Conservation (phyloP, 495 filamentous ascomycete genomes). For the Podospora conica region DNA sequence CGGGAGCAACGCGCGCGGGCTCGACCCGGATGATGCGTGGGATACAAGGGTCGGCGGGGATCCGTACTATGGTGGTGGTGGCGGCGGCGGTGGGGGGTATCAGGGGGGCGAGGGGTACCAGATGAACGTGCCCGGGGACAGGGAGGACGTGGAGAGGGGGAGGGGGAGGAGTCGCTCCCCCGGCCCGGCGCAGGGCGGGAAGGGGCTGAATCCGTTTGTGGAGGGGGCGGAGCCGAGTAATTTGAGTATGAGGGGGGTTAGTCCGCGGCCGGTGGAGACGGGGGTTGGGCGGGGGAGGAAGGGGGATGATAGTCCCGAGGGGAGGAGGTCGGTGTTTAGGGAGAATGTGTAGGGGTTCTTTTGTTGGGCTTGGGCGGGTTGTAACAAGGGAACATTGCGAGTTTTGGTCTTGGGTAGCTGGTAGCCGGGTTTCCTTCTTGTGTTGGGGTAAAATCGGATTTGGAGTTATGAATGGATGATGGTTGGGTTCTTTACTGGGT, state of each 20-base stretch:
- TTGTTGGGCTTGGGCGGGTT: neutral
- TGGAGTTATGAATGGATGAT: neutral
- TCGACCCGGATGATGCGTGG: constrained; percentile 72
- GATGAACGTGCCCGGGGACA: constrained; percentile 35
- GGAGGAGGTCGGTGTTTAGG: constrained; percentile 46
- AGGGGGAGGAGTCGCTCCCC: constrained; percentile 29
- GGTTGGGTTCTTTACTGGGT: neutral
- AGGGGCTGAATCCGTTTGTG: constrained; percentile 47
- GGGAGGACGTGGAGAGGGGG: constrained; percentile 28
- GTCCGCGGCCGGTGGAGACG: constrained; percentile 48
- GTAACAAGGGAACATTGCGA: neutral
- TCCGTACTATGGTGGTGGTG: constrained; percentile 37
- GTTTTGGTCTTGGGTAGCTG: neutral
- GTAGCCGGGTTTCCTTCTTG: neutral
- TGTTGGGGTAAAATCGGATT: neutral
- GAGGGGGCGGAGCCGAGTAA: constrained; percentile 51
- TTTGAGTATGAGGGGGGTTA: constrained; percentile 50
- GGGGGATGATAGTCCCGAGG: constrained; percentile 33
- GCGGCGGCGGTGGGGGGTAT: constrained; percentile 58
- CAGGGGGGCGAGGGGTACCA: constrained; percentile 34
- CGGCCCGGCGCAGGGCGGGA: constrained; percentile 8
- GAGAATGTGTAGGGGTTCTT: constrained; percentile 39
- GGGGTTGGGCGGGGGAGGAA: constrained; percentile 17
- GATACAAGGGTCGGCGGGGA: constrained; percentile 58
- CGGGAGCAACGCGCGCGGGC: constrained; percentile 37